A percentile compares a stretch with the other conserved stretches of the same genome.
Conservation (phyloP, 805 yeast species). For the Yamadazyma kitorensis region DNA sequence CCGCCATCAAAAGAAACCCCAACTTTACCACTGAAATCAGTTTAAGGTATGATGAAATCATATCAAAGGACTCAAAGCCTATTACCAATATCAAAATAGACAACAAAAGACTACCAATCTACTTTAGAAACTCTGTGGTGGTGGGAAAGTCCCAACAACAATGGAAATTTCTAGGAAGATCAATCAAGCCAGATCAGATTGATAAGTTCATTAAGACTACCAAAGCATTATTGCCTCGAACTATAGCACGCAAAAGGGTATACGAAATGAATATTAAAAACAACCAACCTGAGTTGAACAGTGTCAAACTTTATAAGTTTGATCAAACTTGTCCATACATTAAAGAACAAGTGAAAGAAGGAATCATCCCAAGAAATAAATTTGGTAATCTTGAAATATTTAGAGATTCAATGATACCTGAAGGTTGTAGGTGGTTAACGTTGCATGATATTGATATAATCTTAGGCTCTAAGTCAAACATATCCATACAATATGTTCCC, state of each 20-base stretch:
- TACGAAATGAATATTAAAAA: conserved; percentile 17
- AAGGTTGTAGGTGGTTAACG: conserved; percentile 26
- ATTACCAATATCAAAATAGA: conserved; percentile 16
- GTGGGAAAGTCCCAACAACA: conserved; percentile 31
- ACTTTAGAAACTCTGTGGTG: conserved; percentile 18
- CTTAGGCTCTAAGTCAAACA: conserved; percentile 12
- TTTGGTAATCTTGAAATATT: conserved; percentile 33
- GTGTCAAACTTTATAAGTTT: conserved; percentile 23
- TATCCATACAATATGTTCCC: conserved; percentile 23
- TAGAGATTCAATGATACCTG: conserved; percentile 27
- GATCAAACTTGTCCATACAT: conserved; percentile 28
- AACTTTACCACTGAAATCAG: conserved; percentile 22
- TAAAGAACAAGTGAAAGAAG: conserved; percentile 8
- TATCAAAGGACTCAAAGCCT: conserved; percentile 13
- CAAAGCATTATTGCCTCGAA: conserved; percentile 17
- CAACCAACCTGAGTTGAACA: conserved; percentile 17
- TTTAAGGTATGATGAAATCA: conserved; percentile 26
- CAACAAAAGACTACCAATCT: conserved; percentile 16
- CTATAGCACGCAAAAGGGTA: conserved; percentile 19
- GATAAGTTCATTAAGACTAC: conserved; percentile 19
- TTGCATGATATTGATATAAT: conserved; percentile 20
- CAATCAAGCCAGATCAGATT: conserved; percentile 18
- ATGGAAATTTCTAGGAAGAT: conserved; percentile 35
- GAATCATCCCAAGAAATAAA: conserved; percentile 23
- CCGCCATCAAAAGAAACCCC: conserved; percentile 27